A percentile compares a stretch with the other conserved stretches of the same genome.
Evolutionary conservation across 306 rosid genomes (phyloP).

Genomic region (Oemleria cerasiformis): DNA sequence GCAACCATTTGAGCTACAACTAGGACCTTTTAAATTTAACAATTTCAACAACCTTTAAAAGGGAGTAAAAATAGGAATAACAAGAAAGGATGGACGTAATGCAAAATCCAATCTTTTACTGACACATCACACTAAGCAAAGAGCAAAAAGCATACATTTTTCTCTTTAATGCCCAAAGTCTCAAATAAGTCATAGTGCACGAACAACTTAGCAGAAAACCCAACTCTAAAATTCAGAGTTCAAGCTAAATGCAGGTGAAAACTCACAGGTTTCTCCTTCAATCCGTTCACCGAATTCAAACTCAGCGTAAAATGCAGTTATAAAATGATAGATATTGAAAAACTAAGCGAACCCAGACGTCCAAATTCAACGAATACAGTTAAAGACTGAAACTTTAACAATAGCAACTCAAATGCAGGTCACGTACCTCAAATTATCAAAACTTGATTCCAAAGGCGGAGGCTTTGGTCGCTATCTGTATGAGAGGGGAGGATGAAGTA

Average conservation of each 20-base stretch:
- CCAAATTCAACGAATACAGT: neutral
- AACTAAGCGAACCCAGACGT: neutral
- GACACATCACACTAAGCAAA: neutral
- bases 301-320: neutral
- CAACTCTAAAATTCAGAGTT: neutral
- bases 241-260: neutral
- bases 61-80: neutral
- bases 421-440: neutral
- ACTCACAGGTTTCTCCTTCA: neutral
- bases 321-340: neutral
- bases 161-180: neutral
- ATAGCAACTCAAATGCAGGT: neutral
- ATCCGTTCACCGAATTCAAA: constrained; percentile 1
- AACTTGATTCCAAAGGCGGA: neutral
- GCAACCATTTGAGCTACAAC: neutral
- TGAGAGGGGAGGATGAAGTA: neutral
- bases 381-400: neutral
- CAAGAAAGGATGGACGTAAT: neutral
- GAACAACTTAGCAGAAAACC: neutral
- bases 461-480: neutral
- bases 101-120: neutral
- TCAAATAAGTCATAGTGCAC: neutral
- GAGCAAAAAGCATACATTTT: neutral
- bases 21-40: neutral
- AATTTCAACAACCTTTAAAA: neutral